phyloP scores from a whole-genome alignment of 192 early-diverging fungal species.

The Fimicolochytrium jonesii region DNA sequence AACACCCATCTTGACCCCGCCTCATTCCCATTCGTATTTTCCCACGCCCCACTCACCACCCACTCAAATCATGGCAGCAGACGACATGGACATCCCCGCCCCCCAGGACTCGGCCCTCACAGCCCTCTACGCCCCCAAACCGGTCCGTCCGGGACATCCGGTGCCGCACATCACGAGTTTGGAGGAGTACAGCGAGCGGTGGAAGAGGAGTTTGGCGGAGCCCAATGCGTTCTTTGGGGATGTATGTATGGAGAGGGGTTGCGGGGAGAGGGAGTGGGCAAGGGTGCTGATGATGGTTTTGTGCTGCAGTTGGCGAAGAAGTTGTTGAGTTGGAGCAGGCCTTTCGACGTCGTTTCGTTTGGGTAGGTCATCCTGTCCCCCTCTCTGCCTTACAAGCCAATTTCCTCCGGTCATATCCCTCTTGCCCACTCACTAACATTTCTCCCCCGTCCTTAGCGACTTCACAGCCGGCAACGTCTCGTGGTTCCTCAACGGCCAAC shows the following conservation, averaged over 20 bases:
- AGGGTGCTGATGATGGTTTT: background rate
- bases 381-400: background rate
- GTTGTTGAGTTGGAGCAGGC: constrained; percentile 74
- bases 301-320: constrained; percentile 62
- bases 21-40: no score
- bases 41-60: no score
- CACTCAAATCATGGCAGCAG: no score
- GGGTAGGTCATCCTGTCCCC: constrained; percentile 25
- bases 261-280: background rate
- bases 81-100: no score
- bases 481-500: constrained; percentile 89
- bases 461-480: constrained; percentile 83
- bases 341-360: constrained; percentile 65
- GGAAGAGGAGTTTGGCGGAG: constrained; percentile 74
- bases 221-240: constrained; percentile 83
- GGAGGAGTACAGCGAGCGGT: constrained; percentile 76
- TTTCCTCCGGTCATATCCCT: background rate
- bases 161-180: constrained; percentile 67
- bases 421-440: background rate
- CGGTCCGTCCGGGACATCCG: constrained; percentile 28
- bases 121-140: background rate
- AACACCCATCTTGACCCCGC: no score
- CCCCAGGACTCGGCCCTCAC: background rate
- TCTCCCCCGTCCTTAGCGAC: constrained; percentile 32
- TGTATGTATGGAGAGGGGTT: constrained; percentile 33